Evolutionary conservation across 768 basidiomycete genomes (phyloP), one percentile per base, ranked within the genome.

Genomic region (Pholiota microspora): DNA sequence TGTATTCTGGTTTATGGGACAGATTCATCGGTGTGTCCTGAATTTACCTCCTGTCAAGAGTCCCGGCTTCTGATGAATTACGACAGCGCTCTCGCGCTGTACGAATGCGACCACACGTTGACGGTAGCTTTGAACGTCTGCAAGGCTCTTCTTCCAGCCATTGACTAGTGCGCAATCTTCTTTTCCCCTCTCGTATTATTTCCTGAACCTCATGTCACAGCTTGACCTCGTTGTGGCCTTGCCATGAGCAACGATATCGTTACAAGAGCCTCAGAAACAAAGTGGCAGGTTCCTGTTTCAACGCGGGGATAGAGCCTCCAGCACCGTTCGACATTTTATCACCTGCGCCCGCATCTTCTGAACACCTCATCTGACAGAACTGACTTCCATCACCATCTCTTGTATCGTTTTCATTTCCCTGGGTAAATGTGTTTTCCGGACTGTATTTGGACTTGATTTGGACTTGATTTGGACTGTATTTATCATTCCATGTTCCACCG

Each of bases 1-100:
- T 64, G 74, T 82, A 21, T 86, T 86, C 65, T 89, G 86, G 86
- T 88, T 89, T 63, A 85, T 87, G 84, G 77, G 78, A 18, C 85
- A 88, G 67, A 78, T 89, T 50, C 75, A 73, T 63, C 77, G 82
- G 84, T 81, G 53, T 49, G 67, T 66, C n/a, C 51, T 42, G 46
- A 18, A 42, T 15, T 24, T 50, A 28, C 21, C 45, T 38, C 38
- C 24, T 49, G 12, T 16, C 21, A 15, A n/a, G 13, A 49, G 32
- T 7, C 18, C 15, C 35, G 49, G 59, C 40, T 49, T 40, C 49
- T 40, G 45, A 55, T 12, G 23, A 29, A 54, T 53, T 23, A 48
- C 12, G 59, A 28, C 57, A 86, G 84, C 52, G 76, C 80, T 4
- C 62, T 89, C 52, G 71, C 72, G 7, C 67, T 89, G 51, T 89